phyloP scores from a whole-genome alignment of 2,329 filamentous ascomycete genomes.

The Apiospora aurea region DNA sequence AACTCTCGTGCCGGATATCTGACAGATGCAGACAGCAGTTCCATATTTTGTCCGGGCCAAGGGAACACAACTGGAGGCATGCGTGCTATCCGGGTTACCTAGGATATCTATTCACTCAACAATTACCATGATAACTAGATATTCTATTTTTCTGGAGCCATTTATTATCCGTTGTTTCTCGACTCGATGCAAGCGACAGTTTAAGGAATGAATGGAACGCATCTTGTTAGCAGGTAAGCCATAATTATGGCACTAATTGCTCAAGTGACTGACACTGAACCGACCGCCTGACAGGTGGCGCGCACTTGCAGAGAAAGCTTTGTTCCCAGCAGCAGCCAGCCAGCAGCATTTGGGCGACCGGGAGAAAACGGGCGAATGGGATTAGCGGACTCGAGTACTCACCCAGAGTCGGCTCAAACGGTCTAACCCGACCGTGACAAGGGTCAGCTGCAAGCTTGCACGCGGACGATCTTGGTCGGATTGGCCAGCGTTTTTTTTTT shows the following conservation, averaged over 20 bases:
- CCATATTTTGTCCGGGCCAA: no score
- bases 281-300: not conserved
- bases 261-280: not conserved
- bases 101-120: no score
- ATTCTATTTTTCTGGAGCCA: no score
- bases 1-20: no score
- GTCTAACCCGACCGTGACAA: not conserved
- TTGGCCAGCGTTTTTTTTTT: slow-evolving; percentile 17
- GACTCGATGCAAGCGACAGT: not conserved
- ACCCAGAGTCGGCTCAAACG: not conserved
- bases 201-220: not conserved
- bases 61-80: no score
- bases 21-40: no score
- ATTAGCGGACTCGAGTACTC: slow-evolving; percentile 9
- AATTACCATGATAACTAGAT: no score
- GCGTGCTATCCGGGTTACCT: no score
- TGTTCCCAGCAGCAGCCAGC: not conserved
- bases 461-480: not conserved
- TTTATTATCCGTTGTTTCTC: no score
- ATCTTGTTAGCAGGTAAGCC: not conserved
- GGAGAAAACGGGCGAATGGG: slow-evolving; percentile 19
- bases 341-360: not conserved
- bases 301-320: not conserved
- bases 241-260: not conserved
- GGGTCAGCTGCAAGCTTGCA: slow-evolving; percentile 9